A percentile compares a stretch with the other conserved stretches of the same genome.
Evolutionary conservation across 2,329 filamentous ascomycete genomes (phyloP).

Genomic region (Penicillium sp.): DNA sequence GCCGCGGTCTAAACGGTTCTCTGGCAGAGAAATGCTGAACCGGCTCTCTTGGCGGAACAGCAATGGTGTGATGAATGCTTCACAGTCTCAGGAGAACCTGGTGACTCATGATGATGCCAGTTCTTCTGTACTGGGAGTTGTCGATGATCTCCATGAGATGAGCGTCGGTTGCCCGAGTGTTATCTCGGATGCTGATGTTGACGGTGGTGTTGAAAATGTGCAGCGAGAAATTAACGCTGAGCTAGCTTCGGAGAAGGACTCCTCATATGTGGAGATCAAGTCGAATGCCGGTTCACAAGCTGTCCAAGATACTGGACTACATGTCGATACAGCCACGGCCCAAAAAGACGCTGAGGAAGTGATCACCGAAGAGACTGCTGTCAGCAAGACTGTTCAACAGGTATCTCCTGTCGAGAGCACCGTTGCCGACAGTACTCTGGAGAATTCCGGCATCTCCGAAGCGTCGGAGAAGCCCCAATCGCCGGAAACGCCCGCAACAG

Average conservation of each 20-base stretch:
- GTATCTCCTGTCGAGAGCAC: not conserved
- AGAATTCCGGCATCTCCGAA: not conserved
- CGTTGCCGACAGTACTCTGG: not conserved
- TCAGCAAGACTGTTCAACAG: not conserved
- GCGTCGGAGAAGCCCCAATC: not conserved
- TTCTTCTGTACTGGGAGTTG: constrained; percentile 29
- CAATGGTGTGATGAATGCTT: constrained; percentile 17
- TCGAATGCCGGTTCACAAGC: not conserved
- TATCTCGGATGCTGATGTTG: constrained; percentile 6
- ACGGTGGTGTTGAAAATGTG: not conserved
- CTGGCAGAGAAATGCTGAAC: constrained; percentile 30
- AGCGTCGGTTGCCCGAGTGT: constrained; percentile 21
- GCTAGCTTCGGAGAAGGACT: not conserved
- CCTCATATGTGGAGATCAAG: not conserved
- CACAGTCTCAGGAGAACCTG: constrained; percentile 39
- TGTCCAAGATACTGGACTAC: not conserved
- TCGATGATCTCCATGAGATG: constrained; percentile 26
- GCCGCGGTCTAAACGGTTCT: constrained; percentile 32
- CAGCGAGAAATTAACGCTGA: not conserved
- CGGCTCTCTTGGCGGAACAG: constrained; percentile 28
- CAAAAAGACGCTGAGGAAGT: not conserved
- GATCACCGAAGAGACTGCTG: not conserved
- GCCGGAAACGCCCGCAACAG: not conserved
- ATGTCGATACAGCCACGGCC: not conserved
- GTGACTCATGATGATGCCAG: constrained; percentile 21